Conservation (phyloP, 805 yeast species). For the Wickerhamiella kurtzmanii region DNA sequence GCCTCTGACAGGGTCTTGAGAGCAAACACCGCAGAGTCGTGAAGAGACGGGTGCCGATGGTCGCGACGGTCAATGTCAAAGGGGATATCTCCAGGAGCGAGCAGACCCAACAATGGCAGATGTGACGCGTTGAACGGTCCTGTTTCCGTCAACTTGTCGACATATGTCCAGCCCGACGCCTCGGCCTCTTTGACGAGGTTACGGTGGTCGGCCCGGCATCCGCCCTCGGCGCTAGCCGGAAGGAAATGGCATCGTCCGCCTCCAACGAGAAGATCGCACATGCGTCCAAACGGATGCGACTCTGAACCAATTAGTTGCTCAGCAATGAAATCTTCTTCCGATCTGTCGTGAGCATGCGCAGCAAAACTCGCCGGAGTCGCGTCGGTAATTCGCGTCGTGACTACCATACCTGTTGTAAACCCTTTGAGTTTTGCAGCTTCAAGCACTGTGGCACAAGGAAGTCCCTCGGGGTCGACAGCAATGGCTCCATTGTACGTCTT, state of each 20-base stretch:
- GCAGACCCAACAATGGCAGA: slow-evolving; percentile 63
- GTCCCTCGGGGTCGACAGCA: slow-evolving; percentile 54
- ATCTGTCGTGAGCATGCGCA: slow-evolving; percentile 62
- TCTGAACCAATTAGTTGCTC: slow-evolving; percentile 65
- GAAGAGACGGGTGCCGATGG: slow-evolving; percentile 55
- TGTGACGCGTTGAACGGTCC: slow-evolving; percentile 33
- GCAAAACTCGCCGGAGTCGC: slow-evolving; percentile 92
- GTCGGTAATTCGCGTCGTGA: slow-evolving; percentile 82
- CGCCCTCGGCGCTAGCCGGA: slow-evolving; percentile 38
- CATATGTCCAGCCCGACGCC: slow-evolving; percentile 49
- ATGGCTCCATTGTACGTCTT: slow-evolving; percentile 86
- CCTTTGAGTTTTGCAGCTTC: slow-evolving; percentile 80
- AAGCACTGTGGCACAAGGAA: slow-evolving; percentile 78
- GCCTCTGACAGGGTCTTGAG: slow-evolving; percentile 53
- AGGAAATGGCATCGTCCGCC: slow-evolving; percentile 70
- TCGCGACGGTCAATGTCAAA: slow-evolving; percentile 67
- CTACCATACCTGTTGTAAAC: slow-evolving; percentile 77
- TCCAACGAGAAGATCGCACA: slow-evolving; percentile 81
- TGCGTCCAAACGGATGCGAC: slow-evolving; percentile 59
- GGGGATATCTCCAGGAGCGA: slow-evolving; percentile 70
- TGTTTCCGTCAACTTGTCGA: slow-evolving; percentile 44
- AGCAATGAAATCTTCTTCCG: slow-evolving; percentile 75
- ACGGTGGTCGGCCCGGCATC: slow-evolving; percentile 58
- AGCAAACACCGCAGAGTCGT: slow-evolving; percentile 67
- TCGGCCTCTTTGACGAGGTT: slow-evolving; percentile 55